These are phyloP conservation scores for Hericium rajendrae DNA, from an alignment of 768 basidiomycete genomes.

Conservation along the genomic window DNA sequence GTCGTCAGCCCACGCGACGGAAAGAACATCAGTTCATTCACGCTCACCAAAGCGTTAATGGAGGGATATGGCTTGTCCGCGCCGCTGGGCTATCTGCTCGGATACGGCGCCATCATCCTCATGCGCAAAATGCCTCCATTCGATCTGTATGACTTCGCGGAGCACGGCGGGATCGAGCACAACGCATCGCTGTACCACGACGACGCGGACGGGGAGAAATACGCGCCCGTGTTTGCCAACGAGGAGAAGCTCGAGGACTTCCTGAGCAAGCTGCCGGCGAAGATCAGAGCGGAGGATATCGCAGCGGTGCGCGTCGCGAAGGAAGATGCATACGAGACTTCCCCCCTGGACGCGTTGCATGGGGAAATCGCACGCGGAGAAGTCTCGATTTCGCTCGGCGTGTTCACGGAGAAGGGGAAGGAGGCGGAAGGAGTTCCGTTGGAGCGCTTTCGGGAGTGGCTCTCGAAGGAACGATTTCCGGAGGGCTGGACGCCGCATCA, in stretches of 20 bases:
- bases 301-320: conserved; percentile 40
- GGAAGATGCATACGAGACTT: conserved; percentile 21
- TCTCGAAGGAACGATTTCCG: background rate
- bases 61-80: conserved; percentile 46
- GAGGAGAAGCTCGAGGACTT: conserved; percentile 25
- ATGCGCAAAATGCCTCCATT: conserved; percentile 23
- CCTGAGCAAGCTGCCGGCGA: conserved; percentile 25
- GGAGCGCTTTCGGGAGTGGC: background rate
- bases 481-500: background rate
- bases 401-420: conserved; percentile 14
- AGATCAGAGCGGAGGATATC: conserved; percentile 23
- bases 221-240: conserved; percentile 31
- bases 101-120: conserved; percentile 20
- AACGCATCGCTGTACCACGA: conserved; percentile 54
- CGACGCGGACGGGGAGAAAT: conserved; percentile 24
- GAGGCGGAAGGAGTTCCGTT: background rate
- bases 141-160: conserved; percentile 42
- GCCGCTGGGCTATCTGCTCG: conserved; percentile 45
- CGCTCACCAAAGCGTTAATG: background rate
- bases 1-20: conserved; percentile 33
- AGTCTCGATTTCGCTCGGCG: conserved; percentile 31
- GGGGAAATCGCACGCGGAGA: conserved; percentile 48
- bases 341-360: conserved; percentile 34
- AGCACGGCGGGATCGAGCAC: conserved; percentile 53
- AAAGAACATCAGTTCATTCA: conserved; percentile 15